Evolutionary conservation across 2,329 filamentous ascomycete species (phyloP), one percentile per base, ranked within the genome.

Genomic region (Xylaria multiplex): DNA sequence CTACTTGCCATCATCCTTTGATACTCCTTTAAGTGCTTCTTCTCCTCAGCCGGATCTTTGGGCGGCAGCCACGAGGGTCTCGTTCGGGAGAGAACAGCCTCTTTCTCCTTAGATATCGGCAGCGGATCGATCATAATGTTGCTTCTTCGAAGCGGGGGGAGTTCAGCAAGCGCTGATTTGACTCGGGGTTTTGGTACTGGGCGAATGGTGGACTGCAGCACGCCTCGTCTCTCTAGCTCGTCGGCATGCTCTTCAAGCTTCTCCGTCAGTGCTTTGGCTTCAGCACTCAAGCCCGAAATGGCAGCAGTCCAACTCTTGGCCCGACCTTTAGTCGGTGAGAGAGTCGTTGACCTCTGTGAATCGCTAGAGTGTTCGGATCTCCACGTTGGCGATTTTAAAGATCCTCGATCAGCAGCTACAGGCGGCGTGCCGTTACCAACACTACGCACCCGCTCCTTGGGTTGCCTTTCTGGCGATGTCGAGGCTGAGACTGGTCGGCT

Each of bases 31-130:
- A 99, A 77, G 78, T 99, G 96, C 71, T 90, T 90, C 77, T 88
- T 92, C 81, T 99, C 96, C 78, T 99, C 96, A 60, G 91, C 91
- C 1, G 93, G 94, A 70, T 96, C 90, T 79, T 96, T 96, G 1
- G 92, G 92, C 0, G 93, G 92, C 2, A 96, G 82, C 93, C 93
- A 96, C 1, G 91, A 93, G 0, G 92, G 92, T 43, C 92, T 85
- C 1, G 92, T 96, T 19, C 93, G 85, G 27, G 91, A 93, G 24
- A 96, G 82, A 1, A 94, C 91, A 2, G 92, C 92, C 74, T 95
- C 91, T 77, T 96, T 96, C 79, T 96, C 92, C 77, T 92, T 93
- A 52, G 92, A 95, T 32, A 94, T 88, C 16, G 92, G 92, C 42
- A 96, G 81, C 3, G 92, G 92, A 73, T 96, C 92, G 67, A 95